Evolutionary conservation across 1,139 yeast species (phyloP).

Genomic region (Debaryomycetaceae sp.): DNA sequence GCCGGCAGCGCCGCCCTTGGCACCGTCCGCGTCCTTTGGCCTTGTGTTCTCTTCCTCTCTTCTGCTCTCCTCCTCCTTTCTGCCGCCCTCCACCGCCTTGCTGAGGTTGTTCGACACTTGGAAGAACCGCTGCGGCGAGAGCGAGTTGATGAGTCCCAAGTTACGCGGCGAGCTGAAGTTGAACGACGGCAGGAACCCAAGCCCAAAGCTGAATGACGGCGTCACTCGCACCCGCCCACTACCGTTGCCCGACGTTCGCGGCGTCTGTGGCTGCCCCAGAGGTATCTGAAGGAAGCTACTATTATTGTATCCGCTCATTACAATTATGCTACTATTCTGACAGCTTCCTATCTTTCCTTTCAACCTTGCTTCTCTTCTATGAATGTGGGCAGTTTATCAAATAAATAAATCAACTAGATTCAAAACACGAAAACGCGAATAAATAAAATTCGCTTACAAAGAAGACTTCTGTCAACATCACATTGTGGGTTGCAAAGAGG

Average conservation of each 20-base stretch:
- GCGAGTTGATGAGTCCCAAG: conserved; percentile 19
- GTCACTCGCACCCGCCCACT: conserved; percentile 22
- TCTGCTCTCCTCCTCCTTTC: conserved; percentile 3
- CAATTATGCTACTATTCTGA: not conserved
- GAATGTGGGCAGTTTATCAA: not conserved
- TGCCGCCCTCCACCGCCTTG: conserved; percentile 8
- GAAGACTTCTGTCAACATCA: not conserved
- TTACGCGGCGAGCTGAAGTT: conserved; percentile 37
- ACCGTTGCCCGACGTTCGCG: conserved; percentile 2
- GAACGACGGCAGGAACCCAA: conserved; percentile 45
- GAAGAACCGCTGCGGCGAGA: conserved; percentile 39
- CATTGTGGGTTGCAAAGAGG: not conserved
- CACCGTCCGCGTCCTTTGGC: not conserved
- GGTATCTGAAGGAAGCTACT: conserved; percentile 3
- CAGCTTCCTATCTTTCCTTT: too few relatives aligned
- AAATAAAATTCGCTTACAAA: not conserved
- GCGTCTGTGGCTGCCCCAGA: conserved; percentile 12
- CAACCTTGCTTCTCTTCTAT: too few relatives aligned
- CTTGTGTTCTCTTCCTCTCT: conserved; percentile 1
- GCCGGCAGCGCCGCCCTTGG: conserved; percentile 2
- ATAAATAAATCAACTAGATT: not conserved
- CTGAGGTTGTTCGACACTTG: conserved; percentile 20
- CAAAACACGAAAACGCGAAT: not conserved
- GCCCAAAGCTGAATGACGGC: conserved; percentile 34
- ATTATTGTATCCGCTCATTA: not conserved